A percentile compares a stretch with the other conserved stretches of the same genome.
These are phyloP conservation scores for Alternaria sp. DNA, from an alignment of 2,329 filamentous ascomycete species.

Conservation along the genomic window DNA sequence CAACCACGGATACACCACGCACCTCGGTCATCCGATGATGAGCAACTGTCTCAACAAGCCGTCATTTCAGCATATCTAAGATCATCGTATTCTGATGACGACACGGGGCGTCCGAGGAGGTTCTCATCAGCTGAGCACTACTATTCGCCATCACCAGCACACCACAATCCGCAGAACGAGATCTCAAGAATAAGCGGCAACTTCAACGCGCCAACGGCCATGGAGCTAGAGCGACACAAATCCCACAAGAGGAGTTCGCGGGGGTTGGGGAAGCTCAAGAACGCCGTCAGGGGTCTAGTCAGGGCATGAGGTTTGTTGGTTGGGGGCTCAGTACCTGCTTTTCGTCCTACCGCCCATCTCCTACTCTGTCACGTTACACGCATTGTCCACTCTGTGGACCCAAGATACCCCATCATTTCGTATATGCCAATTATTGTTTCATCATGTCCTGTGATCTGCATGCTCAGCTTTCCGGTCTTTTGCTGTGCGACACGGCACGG, in stretches of 20 bases:
- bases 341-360: conserved; percentile 1
- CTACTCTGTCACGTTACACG: conserved; percentile 1
- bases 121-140: conserved; percentile 13
- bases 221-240: conserved; percentile 29
- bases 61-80: conserved; percentile 9
- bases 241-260: conserved; percentile 16
- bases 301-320: conserved; percentile 11
- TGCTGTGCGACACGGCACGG: conserved; percentile 11
- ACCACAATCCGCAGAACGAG: conserved; percentile 13
- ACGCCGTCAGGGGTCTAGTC: conserved; percentile 20
- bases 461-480: conserved; percentile 4
- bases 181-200: conserved; percentile 29
- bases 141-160: conserved; percentile 7
- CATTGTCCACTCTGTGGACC: conserved; percentile 2
- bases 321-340: conserved; percentile 1
- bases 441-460: conserved; percentile 1
- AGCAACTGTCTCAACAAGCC: conserved; percentile 5
- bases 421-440: conserved; percentile 1
- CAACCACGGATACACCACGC: conserved; percentile 6
- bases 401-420: conserved; percentile 11
- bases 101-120: conserved; percentile 7
- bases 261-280: conserved; percentile 21
- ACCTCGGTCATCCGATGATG: conserved; percentile 1
- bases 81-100: conserved; percentile 11
- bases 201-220: conserved; percentile 37